These are phyloP conservation scores for Parsonsia alboflavescens DNA, from an alignment of 257 asterid species.

Conservation along the genomic window DNA sequence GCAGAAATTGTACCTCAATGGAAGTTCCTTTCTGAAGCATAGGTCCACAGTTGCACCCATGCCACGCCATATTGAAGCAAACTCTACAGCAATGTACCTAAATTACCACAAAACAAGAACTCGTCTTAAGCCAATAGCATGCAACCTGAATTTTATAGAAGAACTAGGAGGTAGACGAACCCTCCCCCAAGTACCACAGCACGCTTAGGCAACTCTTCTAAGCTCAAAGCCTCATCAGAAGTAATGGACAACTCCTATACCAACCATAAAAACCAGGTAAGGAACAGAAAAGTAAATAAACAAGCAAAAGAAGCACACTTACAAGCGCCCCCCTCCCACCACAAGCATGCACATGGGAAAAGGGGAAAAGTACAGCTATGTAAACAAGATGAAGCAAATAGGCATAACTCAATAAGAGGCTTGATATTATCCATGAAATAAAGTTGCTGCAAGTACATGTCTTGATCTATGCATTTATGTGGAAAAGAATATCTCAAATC, in stretches of 20 bases:
- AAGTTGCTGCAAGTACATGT: neutral
- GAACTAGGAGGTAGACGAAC: slow-evolving; percentile 32
- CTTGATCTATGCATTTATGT: neutral
- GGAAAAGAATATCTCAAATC: neutral
- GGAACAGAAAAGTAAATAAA: slow-evolving; percentile 1
- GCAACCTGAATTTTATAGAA: slow-evolving; percentile 13
- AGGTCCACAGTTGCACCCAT: slow-evolving; percentile 90
- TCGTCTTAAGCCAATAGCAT: slow-evolving; percentile 16
- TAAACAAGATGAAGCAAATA: neutral
- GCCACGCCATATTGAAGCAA: slow-evolving; percentile 99
- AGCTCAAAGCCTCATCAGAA: slow-evolving; percentile 98
- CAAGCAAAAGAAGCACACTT: neutral
- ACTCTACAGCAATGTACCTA: slow-evolving; percentile 98
- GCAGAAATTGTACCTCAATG: slow-evolving; percentile 51
- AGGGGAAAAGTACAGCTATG: neutral
- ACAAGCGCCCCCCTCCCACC: neutral
- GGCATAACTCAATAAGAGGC: neutral
- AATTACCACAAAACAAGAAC: slow-evolving; percentile 2
- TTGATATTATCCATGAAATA: neutral
- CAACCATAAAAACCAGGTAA: slow-evolving; percentile 8
- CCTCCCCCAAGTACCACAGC: slow-evolving; percentile 91
- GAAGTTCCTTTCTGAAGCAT: slow-evolving; percentile 88
- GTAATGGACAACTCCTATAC: slow-evolving; percentile 88
- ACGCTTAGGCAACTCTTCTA: slow-evolving; percentile 92
- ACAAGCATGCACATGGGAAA: no score